Conservation (phyloP, 2,329 filamentous ascomycete genomes). For the Malbranchea zuffiana region DNA sequence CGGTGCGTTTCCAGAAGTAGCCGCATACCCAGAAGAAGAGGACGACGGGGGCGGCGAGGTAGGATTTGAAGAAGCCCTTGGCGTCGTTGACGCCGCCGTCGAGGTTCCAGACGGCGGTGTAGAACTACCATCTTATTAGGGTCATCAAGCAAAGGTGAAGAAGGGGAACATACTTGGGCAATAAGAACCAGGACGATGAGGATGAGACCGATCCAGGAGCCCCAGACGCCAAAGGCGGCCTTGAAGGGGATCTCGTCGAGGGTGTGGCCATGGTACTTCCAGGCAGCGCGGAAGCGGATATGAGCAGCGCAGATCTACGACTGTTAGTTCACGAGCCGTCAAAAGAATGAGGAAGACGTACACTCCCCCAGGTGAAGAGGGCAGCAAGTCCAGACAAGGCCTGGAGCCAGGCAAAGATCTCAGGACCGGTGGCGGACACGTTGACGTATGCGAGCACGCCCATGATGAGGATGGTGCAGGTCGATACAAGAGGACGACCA, state of each 20-base stretch:
- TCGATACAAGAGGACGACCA: slow-evolving; percentile 36
- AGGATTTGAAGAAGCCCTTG: slow-evolving; percentile 23
- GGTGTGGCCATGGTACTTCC: slow-evolving; percentile 46
- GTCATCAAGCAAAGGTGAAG: slow-evolving; percentile 6
- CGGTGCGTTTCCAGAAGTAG: slow-evolving; percentile 54
- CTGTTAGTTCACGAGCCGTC: background rate
- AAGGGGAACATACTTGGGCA: slow-evolving; percentile 32
- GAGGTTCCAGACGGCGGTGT: slow-evolving; percentile 21
- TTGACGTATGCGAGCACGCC: slow-evolving; percentile 35
- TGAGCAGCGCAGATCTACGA: slow-evolving; percentile 50
- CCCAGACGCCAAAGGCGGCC: slow-evolving; percentile 47
- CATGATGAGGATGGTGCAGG: slow-evolving; percentile 31
- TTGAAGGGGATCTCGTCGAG: slow-evolving; percentile 54
- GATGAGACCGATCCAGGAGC: slow-evolving; percentile 50
- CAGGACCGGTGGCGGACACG: slow-evolving; percentile 34
- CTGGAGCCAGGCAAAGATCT: slow-evolving; percentile 54
- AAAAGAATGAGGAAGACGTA: slow-evolving; percentile 9
- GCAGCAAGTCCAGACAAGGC: slow-evolving; percentile 52
- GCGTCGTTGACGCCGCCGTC: slow-evolving; percentile 12
- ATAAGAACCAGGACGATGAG: slow-evolving; percentile 44
- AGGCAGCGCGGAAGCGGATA: slow-evolving; percentile 56
- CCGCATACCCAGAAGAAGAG: slow-evolving; percentile 44
- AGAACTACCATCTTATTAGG: slow-evolving; percentile 16
- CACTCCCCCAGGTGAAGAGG: slow-evolving; percentile 54
- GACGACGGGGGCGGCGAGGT: slow-evolving; percentile 23